Evolutionary conservation across 805 yeast species (phyloP).

Genomic region (Starmerella potacharoeniae): DNA sequence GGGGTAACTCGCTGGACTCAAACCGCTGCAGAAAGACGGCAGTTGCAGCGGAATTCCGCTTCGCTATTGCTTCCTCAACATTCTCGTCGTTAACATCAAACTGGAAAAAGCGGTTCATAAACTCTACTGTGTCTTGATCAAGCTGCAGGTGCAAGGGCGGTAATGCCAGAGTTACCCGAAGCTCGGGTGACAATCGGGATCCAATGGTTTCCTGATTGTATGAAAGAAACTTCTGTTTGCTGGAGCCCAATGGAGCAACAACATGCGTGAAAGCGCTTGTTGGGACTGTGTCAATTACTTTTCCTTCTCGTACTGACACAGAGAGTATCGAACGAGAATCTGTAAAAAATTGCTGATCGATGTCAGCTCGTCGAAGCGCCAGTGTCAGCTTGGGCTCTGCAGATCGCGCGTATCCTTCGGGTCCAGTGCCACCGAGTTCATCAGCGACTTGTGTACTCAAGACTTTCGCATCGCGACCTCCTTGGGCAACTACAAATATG

Average conservation of each 20-base stretch:
- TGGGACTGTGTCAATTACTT: conserved; percentile 6
- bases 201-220: conserved; percentile 3
- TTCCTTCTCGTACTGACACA: conserved; percentile 6
- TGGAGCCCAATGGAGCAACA: neutral
- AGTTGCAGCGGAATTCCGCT: neutral
- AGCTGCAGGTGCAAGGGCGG: conserved; percentile 73
- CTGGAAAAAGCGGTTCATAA: conserved; percentile 64
- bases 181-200: conserved; percentile 6
- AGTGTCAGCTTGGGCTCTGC: conserved; percentile 22
- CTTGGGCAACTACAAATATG: conserved; percentile 40
- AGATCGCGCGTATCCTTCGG: conserved; percentile 9
- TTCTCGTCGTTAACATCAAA: conserved; percentile 47
- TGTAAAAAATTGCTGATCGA: conserved; percentile 26
- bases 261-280: conserved; percentile 9
- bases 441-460: conserved; percentile 40
- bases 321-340: neutral
- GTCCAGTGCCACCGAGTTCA: conserved; percentile 29
- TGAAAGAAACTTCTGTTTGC: neutral
- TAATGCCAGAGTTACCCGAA: conserved; percentile 25
- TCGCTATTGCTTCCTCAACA: neutral
- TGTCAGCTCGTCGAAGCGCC: conserved; percentile 25
- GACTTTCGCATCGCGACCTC: neutral
- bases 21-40: conserved; percentile 51
- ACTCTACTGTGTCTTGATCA: conserved; percentile 89
- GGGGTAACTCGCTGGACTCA: conserved; percentile 36